Percentiles rank a stretch among this genome's conserved stretches.
Conservation (phyloP, 2,329 filamentous ascomycete genomes). For the Aspergillus pseudonomiae region DNA sequence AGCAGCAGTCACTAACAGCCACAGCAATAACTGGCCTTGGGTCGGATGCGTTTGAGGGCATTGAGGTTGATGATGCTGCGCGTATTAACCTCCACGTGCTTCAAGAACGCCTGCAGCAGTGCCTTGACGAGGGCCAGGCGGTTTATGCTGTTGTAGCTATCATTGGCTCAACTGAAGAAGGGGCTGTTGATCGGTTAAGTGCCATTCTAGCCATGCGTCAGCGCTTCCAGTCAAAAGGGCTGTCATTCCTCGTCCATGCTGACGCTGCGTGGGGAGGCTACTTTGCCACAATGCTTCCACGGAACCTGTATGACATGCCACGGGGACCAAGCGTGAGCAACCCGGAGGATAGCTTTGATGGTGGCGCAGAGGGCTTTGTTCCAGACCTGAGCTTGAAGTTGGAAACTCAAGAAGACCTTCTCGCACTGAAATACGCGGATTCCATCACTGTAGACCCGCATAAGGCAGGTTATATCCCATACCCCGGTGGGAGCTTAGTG, state of each 20-base stretch:
- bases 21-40: slow-evolving; percentile 50
- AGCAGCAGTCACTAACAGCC: background rate
- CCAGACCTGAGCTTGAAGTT: slow-evolving; percentile 19
- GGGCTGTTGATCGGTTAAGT: slow-evolving; percentile 48
- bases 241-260: slow-evolving; percentile 52
- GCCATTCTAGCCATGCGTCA: slow-evolving; percentile 45
- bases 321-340: background rate
- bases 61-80: slow-evolving; percentile 46
- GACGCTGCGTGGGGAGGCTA: slow-evolving; percentile 58
- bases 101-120: slow-evolving; percentile 6
- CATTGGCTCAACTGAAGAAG: slow-evolving; percentile 55
- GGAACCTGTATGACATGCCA: slow-evolving; percentile 11
- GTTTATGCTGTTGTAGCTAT: slow-evolving; percentile 52
- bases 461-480: slow-evolving; percentile 52
- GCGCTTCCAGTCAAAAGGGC: slow-evolving; percentile 46
- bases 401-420: slow-evolving; percentile 41
- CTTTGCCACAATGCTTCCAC: slow-evolving; percentile 49
- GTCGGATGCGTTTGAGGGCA: slow-evolving; percentile 33
- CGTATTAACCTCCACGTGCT: slow-evolving; percentile 40
- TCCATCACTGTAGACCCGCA: slow-evolving; percentile 54
- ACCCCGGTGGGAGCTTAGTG: slow-evolving; percentile 49
- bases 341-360: background rate
- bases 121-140: slow-evolving; percentile 31
- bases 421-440: slow-evolving; percentile 44
- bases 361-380: slow-evolving; percentile 22